phyloP scores from a whole-genome alignment of 495 filamentous ascomycete species.

The Podospora appendiculata region DNA sequence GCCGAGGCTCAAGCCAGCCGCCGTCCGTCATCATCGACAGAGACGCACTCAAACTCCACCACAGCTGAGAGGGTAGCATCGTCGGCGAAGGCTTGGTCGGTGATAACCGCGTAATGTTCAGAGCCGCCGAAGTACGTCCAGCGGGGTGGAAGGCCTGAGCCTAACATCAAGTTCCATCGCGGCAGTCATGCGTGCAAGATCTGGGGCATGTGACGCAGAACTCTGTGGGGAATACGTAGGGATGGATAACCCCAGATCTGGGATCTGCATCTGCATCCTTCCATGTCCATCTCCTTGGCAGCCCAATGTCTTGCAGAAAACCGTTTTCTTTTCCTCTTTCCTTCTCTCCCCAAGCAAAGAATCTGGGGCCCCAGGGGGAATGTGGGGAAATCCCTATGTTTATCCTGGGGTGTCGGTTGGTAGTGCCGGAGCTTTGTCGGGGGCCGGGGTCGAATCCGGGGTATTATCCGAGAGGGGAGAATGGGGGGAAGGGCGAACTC shows the following conservation, averaged over 20 bases:
- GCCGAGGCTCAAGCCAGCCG: background rate
- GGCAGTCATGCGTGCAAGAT: too few relatives aligned
- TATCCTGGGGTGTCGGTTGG: conserved; percentile 1
- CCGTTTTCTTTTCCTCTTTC: background rate
- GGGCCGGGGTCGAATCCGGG: background rate
- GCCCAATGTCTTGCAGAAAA: background rate
- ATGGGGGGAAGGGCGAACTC: background rate
- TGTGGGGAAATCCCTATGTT: background rate
- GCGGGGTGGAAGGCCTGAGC: background rate
- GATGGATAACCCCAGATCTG: background rate
- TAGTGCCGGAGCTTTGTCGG: conserved; percentile 2
- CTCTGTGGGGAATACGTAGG: background rate
- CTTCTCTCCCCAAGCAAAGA: conserved; percentile 1
- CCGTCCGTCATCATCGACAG: background rate
- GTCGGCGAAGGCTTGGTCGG: background rate
- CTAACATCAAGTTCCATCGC: too few relatives aligned
- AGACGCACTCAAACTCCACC: background rate
- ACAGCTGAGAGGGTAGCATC: background rate
- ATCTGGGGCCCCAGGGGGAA: conserved; percentile 16
- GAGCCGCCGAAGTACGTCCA: conserved; percentile 7
- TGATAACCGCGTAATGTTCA: background rate
- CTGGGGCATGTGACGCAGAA: too few relatives aligned
- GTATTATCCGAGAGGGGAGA: background rate
- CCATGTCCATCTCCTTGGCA: background rate
- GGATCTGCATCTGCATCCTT: background rate